Evolutionary conservation across 164 flowering plant species (phyloP).

Genomic region (Platanus orientalis): DNA sequence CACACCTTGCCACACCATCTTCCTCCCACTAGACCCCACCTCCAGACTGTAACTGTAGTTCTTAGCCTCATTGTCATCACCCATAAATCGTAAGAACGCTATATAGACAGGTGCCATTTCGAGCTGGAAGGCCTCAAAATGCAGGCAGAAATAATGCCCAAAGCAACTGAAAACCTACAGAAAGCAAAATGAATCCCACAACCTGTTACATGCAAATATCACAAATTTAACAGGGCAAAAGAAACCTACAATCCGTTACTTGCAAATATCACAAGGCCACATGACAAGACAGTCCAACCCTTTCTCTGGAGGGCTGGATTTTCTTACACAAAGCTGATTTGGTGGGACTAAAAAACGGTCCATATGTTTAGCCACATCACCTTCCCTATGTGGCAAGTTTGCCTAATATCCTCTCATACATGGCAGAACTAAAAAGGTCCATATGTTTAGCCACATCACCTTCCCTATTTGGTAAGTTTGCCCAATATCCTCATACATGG

Average conservation of each 20-base stretch:
- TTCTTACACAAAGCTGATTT: no score
- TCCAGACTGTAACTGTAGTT: slow-evolving; percentile 55
- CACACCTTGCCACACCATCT: slow-evolving; percentile 53
- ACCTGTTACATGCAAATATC: slow-evolving; percentile 15
- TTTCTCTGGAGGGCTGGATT: no score
- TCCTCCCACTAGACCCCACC: slow-evolving; percentile 58
- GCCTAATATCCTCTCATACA: background rate
- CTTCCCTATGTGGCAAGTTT: background rate
- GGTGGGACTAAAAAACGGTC: background rate
- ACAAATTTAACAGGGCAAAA: slow-evolving; percentile 10
- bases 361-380: background rate
- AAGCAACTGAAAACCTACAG: slow-evolving; percentile 63
- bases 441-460: background rate
- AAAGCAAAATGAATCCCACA: slow-evolving; percentile 16
- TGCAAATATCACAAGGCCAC: slow-evolving; percentile 3
- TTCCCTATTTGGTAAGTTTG: background rate
- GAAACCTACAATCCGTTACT: slow-evolving; percentile 17
- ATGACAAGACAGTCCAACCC: background rate
- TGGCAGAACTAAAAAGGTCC: background rate
- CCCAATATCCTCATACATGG: background rate
- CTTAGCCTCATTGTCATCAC: slow-evolving; percentile 54
- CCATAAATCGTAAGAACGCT: slow-evolving; percentile 63
- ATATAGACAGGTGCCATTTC: slow-evolving; percentile 57
- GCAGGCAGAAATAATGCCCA: slow-evolving; percentile 59
- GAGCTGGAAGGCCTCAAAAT: slow-evolving; percentile 59